Evolutionary conservation across 441 rosid genomes (phyloP).

Genomic region (Capsella rubella): DNA sequence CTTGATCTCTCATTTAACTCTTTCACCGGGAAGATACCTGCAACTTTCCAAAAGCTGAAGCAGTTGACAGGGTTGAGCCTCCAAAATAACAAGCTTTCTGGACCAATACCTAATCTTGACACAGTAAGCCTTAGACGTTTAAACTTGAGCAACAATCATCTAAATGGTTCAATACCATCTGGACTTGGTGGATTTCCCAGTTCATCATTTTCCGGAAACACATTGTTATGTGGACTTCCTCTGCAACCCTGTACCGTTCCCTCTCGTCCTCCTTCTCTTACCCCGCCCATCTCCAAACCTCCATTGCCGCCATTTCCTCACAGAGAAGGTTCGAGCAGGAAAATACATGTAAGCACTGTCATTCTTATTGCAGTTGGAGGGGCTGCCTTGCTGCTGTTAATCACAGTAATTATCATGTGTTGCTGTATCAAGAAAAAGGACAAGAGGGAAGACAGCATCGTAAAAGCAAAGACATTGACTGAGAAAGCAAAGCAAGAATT

Average conservation of each 20-base stretch:
- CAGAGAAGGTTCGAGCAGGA: slow-evolving; percentile 50
- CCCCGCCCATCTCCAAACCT: slow-evolving; percentile 51
- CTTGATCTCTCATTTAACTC: slow-evolving; percentile 72
- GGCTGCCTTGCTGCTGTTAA: slow-evolving; percentile 50
- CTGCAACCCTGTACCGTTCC: slow-evolving; percentile 57
- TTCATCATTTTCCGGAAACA: slow-evolving; percentile 69
- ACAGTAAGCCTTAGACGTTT: slow-evolving; percentile 51
- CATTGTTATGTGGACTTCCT: slow-evolving; percentile 77
- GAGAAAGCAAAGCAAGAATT: slow-evolving; percentile 90
- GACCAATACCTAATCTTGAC: slow-evolving; percentile 59
- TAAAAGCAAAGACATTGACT: slow-evolving; percentile 58
- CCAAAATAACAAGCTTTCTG: slow-evolving; percentile 63
- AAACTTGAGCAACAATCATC: slow-evolving; percentile 71
- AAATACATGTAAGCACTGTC: slow-evolving; percentile 53
- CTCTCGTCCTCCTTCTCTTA: slow-evolving; percentile 54
- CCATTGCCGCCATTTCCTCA: slow-evolving; percentile 48
- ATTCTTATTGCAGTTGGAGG: slow-evolving; percentile 66
- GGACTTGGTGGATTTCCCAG: slow-evolving; percentile 59
- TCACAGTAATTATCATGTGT: slow-evolving; percentile 49
- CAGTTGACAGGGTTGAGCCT: slow-evolving; percentile 58
- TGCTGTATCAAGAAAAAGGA: slow-evolving; percentile 64
- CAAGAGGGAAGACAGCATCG: slow-evolving; percentile 49
- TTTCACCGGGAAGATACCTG: slow-evolving; percentile 61
- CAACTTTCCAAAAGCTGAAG: slow-evolving; percentile 49
- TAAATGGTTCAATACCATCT: slow-evolving; percentile 65